phyloP scores from a whole-genome alignment of 257 asterid genomes.

The Solanum pimpinellifolium region DNA sequence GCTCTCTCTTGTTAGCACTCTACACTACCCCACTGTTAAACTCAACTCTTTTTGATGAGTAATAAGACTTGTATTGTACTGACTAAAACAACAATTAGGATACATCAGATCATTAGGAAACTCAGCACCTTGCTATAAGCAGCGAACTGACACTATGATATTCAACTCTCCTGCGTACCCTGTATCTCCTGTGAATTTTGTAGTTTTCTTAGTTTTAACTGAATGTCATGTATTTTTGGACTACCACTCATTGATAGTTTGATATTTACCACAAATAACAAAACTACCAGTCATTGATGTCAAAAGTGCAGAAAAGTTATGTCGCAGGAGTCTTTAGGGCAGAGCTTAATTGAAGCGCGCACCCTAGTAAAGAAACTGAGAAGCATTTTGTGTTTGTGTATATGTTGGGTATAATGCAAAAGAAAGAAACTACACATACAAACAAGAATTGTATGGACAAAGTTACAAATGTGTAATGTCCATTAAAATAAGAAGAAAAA shows the following conservation, averaged over 20 bases:
- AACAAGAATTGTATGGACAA: neutral
- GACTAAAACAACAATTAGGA: neutral
- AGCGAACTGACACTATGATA: neutral
- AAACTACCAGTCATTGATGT: neutral
- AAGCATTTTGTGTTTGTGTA: neutral
- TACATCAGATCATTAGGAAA: neutral
- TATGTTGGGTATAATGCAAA: neutral
- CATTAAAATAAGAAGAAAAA: neutral
- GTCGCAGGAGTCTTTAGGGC: neutral
- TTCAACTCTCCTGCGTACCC: neutral
- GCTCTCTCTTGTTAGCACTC: neutral
- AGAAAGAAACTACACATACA: neutral
- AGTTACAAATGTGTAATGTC: neutral
- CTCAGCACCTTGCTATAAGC: neutral
- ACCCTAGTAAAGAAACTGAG: neutral
- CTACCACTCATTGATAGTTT: neutral
- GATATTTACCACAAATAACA: neutral
- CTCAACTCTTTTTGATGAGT: neutral
- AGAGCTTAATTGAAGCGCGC: neutral
- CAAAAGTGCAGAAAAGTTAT: neutral
- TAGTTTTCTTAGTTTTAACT: neutral
- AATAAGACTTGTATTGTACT: neutral
- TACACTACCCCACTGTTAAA: neutral
- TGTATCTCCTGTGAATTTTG: neutral
- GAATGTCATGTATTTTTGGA: neutral